Evolutionary conservation across 2,329 filamentous ascomycete genomes (phyloP).

Genomic region (Tolypocladium nubicola): DNA sequence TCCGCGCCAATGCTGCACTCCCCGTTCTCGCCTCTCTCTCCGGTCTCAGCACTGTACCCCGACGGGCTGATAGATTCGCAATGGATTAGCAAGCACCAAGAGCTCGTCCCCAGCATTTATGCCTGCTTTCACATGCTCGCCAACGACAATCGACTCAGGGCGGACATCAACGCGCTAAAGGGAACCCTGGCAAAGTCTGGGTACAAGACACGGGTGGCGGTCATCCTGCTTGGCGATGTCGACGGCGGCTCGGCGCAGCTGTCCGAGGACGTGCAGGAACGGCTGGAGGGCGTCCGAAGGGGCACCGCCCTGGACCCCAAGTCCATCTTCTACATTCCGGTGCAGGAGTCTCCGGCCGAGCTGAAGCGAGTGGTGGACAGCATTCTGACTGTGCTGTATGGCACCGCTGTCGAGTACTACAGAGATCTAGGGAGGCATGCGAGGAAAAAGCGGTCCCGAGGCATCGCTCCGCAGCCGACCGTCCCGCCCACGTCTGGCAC

Average conservation of each 20-base stretch:
- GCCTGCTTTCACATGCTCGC: constrained; percentile 72
- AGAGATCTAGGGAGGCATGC: constrained; percentile 87
- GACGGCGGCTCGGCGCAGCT: constrained; percentile 28
- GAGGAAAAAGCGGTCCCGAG: constrained; percentile 75
- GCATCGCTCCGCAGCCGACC: constrained; percentile 68
- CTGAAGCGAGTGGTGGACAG: constrained; percentile 63
- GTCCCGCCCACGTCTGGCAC: constrained; percentile 74
- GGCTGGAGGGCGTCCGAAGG: constrained; percentile 68
- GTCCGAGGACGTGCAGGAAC: constrained; percentile 56
- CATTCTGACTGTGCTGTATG: constrained; percentile 63
- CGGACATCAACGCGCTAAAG: constrained; percentile 72
- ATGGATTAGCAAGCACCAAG: constrained; percentile 86
- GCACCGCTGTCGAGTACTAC: constrained; percentile 78
- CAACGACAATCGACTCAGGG: constrained; percentile 77
- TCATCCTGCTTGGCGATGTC: constrained; percentile 39
- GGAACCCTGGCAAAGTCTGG: constrained; percentile 55
- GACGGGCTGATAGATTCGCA: constrained; percentile 74
- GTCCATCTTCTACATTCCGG: constrained; percentile 74
- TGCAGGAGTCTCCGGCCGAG: constrained; percentile 60
- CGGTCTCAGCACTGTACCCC: constrained; percentile 72
- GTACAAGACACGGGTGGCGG: constrained; percentile 67
- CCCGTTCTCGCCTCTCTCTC: constrained; percentile 80
- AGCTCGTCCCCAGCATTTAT: constrained; percentile 69
- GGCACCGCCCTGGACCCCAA: constrained; percentile 75
- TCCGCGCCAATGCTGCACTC: constrained; percentile 63